Evolutionary conservation across 352 stramenopile species (phyloP).

Genomic region (Phytophthora constricta): DNA sequence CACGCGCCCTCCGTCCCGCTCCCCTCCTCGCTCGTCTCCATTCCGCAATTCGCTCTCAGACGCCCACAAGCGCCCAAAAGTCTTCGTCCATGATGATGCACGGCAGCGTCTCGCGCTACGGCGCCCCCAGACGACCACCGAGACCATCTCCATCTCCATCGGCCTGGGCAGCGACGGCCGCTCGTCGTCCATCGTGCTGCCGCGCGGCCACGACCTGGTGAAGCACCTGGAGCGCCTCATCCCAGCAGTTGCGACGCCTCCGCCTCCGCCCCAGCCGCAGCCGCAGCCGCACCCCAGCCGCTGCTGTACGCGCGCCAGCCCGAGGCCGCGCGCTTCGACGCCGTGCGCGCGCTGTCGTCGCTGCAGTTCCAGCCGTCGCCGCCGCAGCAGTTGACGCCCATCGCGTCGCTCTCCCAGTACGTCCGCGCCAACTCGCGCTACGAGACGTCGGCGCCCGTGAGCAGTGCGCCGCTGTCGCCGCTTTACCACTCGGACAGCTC

Average conservation of each 20-base stretch:
- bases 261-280: not conserved
- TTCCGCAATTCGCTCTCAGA: slow-evolving; percentile 28
- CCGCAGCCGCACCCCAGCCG: slow-evolving; percentile 16
- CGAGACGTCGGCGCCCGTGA: slow-evolving; percentile 23
- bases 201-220: slow-evolving; percentile 55
- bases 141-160: slow-evolving; percentile 66
- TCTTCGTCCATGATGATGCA: slow-evolving; percentile 31
- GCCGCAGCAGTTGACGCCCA: not conserved
- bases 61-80: slow-evolving; percentile 18
- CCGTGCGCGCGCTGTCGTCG: slow-evolving; percentile 30
- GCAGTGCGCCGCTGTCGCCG: slow-evolving; percentile 19
- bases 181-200: slow-evolving; percentile 58
- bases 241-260: slow-evolving; percentile 13
- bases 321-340: slow-evolving; percentile 24
- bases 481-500: slow-evolving; percentile 44
- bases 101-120: slow-evolving; percentile 21
- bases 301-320: slow-evolving; percentile 17
- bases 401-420: slow-evolving; percentile 28
- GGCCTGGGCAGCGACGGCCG: slow-evolving; percentile 37
- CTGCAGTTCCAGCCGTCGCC: slow-evolving; percentile 23
- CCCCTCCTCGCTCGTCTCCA: slow-evolving; percentile 13
- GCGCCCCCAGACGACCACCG: slow-evolving; percentile 6
- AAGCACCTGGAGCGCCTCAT: slow-evolving; percentile 57
- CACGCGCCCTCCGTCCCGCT: not conserved
- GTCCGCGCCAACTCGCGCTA: slow-evolving; percentile 37